These are phyloP conservation scores for Penicillium roqueforti DNA, from an alignment of 495 filamentous ascomycete species.

Conservation along the genomic window DNA sequence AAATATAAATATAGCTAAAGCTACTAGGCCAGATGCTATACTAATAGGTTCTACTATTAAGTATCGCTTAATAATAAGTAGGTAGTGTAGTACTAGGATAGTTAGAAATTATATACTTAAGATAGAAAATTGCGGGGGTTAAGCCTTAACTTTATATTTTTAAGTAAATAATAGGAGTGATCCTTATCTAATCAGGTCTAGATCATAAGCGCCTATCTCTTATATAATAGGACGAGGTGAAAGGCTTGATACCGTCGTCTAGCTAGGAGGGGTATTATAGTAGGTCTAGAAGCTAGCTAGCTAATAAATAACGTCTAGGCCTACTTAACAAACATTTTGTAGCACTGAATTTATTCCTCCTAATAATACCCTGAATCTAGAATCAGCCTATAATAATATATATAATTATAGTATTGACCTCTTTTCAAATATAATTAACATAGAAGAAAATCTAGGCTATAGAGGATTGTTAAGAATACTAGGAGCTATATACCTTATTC, in stretches of 20 bases:
- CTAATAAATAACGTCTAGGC: not conserved
- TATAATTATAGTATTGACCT: too few species aligned
- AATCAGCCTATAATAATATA: too few species aligned
- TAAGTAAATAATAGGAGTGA: not conserved
- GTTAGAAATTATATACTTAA: not conserved
- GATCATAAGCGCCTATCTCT: too few species aligned
- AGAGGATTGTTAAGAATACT: not conserved
- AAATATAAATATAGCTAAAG: conserved; percentile 37
- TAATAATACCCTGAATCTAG: too few species aligned
- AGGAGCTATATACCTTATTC: not conserved
- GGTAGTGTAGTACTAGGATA: not conserved
- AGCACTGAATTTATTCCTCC: not conserved
- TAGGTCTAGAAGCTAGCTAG: not conserved
- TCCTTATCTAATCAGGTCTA: too few species aligned
- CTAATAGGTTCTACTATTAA: not conserved
- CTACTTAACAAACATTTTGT: not conserved
- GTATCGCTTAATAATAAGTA: not conserved
- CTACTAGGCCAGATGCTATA: not conserved
- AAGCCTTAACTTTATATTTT: not conserved
- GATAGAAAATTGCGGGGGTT: not conserved
- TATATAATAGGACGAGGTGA: not conserved
- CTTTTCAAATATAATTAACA: not conserved
- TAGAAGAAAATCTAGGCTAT: not conserved
- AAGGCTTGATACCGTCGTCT: not conserved
- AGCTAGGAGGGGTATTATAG: not conserved